Conservation (phyloP, 1,284 basidiomycete genomes). For the Puccinia polysora region DNA sequence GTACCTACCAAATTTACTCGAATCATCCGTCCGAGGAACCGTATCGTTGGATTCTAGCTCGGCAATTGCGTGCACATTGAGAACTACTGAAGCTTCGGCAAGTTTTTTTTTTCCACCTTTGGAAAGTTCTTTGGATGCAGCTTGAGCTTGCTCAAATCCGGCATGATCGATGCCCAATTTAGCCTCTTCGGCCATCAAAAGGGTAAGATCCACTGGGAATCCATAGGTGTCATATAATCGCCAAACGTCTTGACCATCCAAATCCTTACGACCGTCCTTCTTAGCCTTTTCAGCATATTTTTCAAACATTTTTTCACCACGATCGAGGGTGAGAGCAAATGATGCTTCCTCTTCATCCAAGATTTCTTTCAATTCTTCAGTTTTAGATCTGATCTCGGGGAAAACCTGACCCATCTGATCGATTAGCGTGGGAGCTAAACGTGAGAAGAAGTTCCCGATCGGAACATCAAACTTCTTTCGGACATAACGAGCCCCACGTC, state of each 20-base stretch:
- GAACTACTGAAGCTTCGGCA: slow-evolving; percentile 65
- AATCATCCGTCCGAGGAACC: slow-evolving; percentile 92
- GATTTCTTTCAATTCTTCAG: slow-evolving; percentile 85
- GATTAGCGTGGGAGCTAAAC: slow-evolving; percentile 79
- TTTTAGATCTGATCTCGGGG: slow-evolving; percentile 83
- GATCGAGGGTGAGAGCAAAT: slow-evolving; percentile 90
- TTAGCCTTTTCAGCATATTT: slow-evolving; percentile 73
- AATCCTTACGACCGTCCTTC: slow-evolving; percentile 63
- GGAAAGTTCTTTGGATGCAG: slow-evolving; percentile 82
- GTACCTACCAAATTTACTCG: slow-evolving; percentile 76
- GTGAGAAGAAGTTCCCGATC: slow-evolving; percentile 93
- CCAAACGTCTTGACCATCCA: slow-evolving; percentile 92
- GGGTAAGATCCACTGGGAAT: slow-evolving; percentile 94
- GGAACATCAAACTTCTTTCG: slow-evolving; percentile 90
- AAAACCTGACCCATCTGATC: slow-evolving; percentile 84
- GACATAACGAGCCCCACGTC: slow-evolving; percentile 69
- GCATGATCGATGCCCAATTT: slow-evolving; percentile 77
- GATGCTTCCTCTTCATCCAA: slow-evolving; percentile 96
- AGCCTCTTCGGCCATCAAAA: slow-evolving; percentile 94
- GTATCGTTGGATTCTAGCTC: slow-evolving; percentile 71
- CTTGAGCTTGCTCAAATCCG: slow-evolving; percentile 85
- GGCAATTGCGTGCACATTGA: slow-evolving; percentile 93
- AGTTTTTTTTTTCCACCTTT: slow-evolving; percentile 69
- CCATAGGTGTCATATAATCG: slow-evolving; percentile 96
- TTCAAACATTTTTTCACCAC: slow-evolving; percentile 94